Percentiles rank a stretch among this genome's conserved stretches.
Conservation (phyloP, 1,284 basidiomycete species). For the Irpex sp. region DNA sequence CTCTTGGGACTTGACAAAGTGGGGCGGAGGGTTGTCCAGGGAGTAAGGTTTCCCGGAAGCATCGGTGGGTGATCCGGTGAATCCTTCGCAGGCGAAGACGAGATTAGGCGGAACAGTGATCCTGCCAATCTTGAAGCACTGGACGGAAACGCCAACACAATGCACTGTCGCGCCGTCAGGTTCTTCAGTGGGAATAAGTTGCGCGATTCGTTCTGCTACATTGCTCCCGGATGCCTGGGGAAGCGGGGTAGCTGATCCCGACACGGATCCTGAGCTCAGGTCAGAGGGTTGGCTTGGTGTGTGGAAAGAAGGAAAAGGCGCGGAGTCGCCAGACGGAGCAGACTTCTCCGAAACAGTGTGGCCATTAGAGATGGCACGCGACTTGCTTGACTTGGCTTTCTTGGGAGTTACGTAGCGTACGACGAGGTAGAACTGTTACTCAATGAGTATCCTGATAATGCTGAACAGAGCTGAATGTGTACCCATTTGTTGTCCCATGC, state of each 20-base stretch:
- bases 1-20: conserved; percentile 42
- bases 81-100: conserved; percentile 53
- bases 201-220: conserved; percentile 10
- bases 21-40: conserved; percentile 46
- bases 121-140: conserved; percentile 74
- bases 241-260: background rate
- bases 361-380: conserved; percentile 7
- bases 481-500: conserved; percentile 91
- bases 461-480: background rate
- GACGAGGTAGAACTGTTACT: conserved; percentile 55
- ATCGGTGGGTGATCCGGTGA: conserved; percentile 31
- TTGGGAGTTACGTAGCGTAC: conserved; percentile 64
- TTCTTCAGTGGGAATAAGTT: conserved; percentile 30
- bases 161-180: conserved; percentile 60
- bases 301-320: conserved; percentile 20
- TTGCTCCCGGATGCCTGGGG: background rate
- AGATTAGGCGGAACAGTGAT: conserved; percentile 74
- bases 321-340: conserved; percentile 4
- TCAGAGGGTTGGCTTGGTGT: conserved; percentile 16
- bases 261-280: background rate
- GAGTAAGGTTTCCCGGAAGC: conserved; percentile 31
- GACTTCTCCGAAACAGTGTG: background rate
- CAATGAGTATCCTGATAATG: background rate
- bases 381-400: conserved; percentile 18
- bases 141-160: conserved; percentile 64